Base-by-base conservation (phyloP, 202 grass and related monocot genomes). In the Schoenoplectus triqueter region DNA sequence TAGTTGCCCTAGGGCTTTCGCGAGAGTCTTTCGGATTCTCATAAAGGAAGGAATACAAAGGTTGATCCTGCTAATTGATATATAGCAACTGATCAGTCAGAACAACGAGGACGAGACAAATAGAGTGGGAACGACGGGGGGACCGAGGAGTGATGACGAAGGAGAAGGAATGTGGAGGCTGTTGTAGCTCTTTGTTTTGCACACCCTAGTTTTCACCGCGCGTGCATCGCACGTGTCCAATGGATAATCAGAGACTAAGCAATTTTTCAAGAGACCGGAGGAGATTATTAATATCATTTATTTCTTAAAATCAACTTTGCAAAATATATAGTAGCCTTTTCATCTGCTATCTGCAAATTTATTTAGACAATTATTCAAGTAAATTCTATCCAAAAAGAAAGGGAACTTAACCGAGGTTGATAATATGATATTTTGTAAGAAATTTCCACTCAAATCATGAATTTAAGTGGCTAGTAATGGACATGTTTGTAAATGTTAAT, bases 21-120 rank as follows among this genome's bases (percentile, higher is more conserved):
- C 49, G 2, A 82, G 63, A 48, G 80, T 68, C 80, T 39, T 82
- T 52, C 80, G 62, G 31, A 82, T 82, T 40, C 80, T 82, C 80
- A 82, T 82, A 14, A 77, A 56, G 10, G 51, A 77, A 56, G 21
- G 39, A 46, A 56, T 77, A 76, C 49, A 39, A 15, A 15, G 7
- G 2, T 57, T 5, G 0, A 39, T 56, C 22, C 73, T 56, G 50
- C 21, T 21, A 77, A 57, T 40, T 11, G 50, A 76, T 56, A 77
- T 77, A 77, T 77, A 77, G 73, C 6, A 31, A 77, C 50, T 15
- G 10, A 77, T 77, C 21, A 8, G 10, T 39, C 4, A 10, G 52
- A 51, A 51, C 2, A 18, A 51, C 7, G 18, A 73, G 3, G 20
- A 21, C 14, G 21, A 57, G 46, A 56, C 20, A 49, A 56, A 77